These are phyloP conservation scores for Grosmannia penicillata DNA, from an alignment of 2,329 filamentous ascomycete species.

Conservation along the genomic window DNA sequence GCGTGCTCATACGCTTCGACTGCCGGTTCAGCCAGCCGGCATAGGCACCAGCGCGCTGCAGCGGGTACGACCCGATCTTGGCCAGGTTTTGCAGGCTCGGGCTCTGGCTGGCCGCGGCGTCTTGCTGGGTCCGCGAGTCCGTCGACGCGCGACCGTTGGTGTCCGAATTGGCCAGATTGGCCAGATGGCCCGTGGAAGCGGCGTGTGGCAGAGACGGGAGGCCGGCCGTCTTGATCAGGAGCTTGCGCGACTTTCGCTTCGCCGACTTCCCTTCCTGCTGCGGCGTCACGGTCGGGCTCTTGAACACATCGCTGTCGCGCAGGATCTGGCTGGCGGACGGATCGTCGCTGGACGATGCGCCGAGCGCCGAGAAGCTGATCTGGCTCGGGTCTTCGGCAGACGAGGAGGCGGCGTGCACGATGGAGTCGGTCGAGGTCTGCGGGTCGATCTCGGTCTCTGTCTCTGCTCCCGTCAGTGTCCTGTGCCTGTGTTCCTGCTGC, in stretches of 20 bases:
- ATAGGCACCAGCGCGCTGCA: conserved; percentile 71
- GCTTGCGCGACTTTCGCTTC: not conserved
- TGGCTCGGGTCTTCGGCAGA: conserved; percentile 48
- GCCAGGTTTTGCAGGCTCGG: conserved; percentile 34
- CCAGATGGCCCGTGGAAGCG: conserved; percentile 23
- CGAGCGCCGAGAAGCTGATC: conserved; percentile 47
- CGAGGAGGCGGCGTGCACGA: conserved; percentile 47
- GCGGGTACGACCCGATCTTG: conserved; percentile 56
- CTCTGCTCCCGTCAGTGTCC: no score
- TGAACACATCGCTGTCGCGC: conserved; percentile 74
- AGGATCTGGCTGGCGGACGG: conserved; percentile 90
- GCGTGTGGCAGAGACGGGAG: conserved; percentile 15
- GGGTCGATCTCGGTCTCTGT: no score
- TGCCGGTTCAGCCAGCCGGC: conserved; percentile 70
- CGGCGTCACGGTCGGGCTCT: conserved; percentile 52
- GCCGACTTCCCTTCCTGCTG: not conserved
- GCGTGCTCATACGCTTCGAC: conserved; percentile 64
- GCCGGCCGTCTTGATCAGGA: no score
- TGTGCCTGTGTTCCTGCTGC: no score
- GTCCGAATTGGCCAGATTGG: conserved; percentile 11
- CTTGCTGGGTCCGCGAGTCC: conserved; percentile 10
- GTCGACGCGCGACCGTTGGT: not conserved
- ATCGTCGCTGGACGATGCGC: conserved; percentile 49
- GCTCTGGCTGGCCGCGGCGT: conserved; percentile 18
- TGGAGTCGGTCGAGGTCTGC: conserved; percentile 42